Evolutionary conservation across 495 filamentous ascomycete species (phyloP).

Genomic region (Xylaria bambusicola): DNA sequence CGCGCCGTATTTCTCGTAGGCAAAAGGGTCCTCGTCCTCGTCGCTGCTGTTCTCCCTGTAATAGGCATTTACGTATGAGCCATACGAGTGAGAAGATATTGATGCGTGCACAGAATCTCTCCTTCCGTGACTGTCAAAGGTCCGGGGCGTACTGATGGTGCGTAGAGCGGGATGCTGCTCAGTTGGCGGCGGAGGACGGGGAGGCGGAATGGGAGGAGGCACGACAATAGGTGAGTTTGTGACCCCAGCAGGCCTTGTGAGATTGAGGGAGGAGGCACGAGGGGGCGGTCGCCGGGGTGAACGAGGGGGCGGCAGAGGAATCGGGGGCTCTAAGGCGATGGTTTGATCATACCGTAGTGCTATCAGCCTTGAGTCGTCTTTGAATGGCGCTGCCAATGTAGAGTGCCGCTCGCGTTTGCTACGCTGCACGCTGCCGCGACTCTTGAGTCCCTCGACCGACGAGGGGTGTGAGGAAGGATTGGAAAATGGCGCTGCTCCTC

Average conservation of each 20-base stretch:
- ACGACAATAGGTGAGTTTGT: slow-evolving; percentile 17
- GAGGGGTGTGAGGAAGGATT: slow-evolving; percentile 8
- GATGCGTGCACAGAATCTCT: slow-evolving; percentile 59
- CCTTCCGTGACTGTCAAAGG: slow-evolving; percentile 35
- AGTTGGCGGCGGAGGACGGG: slow-evolving; percentile 43
- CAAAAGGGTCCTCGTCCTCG: slow-evolving; percentile 30
- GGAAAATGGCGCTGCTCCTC: slow-evolving; percentile 7
- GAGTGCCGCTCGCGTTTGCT: slow-evolving; percentile 26
- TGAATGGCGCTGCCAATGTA: slow-evolving; percentile 40
- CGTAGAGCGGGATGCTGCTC: slow-evolving; percentile 52
- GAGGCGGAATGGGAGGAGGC: slow-evolving; percentile 40
- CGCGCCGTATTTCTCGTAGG: slow-evolving; percentile 37
- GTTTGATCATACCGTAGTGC: slow-evolving; percentile 60
- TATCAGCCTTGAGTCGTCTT: slow-evolving; percentile 50
- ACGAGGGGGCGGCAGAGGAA: slow-evolving; percentile 50
- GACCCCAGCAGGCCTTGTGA: slow-evolving; percentile 21
- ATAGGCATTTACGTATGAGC: slow-evolving; percentile 46
- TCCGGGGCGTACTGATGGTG: slow-evolving; percentile 33
- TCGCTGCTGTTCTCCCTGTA: slow-evolving; percentile 45
- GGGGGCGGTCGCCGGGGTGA: slow-evolving; percentile 32
- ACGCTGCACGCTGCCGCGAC: slow-evolving; percentile 38
- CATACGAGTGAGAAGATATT: slow-evolving; percentile 43
- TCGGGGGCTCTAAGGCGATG: slow-evolving; percentile 55
- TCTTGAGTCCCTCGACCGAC: background rate
- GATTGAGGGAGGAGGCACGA: slow-evolving; percentile 29